Percentiles rank a stretch among this genome's conserved stretches.
Evolutionary conservation across 1,139 yeast genomes (phyloP).

Genomic region (Hanseniaspora gamundiae): DNA sequence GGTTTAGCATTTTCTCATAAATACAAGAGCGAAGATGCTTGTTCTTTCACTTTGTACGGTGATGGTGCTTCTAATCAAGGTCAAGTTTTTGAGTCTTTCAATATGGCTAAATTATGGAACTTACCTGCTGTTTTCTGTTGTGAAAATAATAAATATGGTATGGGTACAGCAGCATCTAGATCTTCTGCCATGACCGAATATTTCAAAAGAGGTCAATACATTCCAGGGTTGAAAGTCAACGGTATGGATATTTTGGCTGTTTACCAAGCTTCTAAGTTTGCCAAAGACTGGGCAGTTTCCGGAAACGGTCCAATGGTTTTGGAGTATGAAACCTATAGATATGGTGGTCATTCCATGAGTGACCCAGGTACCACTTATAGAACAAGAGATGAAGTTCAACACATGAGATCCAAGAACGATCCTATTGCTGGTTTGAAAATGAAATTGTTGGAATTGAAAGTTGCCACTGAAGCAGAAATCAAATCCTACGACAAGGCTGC

Average conservation of each 20-base stretch:
- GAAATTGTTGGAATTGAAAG: conserved; percentile 64
- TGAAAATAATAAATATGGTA: conserved; percentile 98
- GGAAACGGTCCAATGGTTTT: conserved; percentile 95
- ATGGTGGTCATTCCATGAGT: conserved; percentile 99
- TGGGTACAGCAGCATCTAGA: conserved; percentile 97
- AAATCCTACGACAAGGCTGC: conserved; percentile 91
- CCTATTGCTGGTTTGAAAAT: conserved; percentile 95
- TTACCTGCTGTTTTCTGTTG: conserved; percentile 90
- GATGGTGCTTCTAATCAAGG: conserved; percentile 99
- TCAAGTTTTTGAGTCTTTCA: conserved; percentile 92
- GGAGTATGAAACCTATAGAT: conserved; percentile 97
- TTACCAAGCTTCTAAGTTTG: conserved; percentile 92
- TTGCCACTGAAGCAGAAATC: conserved; percentile 90
- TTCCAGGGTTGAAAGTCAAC: conserved; percentile 94
- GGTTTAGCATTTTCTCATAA: conserved; percentile 97
- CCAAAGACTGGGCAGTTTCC: conserved; percentile 86
- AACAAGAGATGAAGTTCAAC: conserved; percentile 98
- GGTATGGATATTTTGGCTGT: conserved; percentile 97
- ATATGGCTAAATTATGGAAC: conserved; percentile 99
- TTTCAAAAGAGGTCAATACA: conserved; percentile 98
- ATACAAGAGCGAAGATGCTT: conserved; percentile 70
- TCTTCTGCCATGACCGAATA: conserved; percentile 94
- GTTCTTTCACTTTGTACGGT: conserved; percentile 86
- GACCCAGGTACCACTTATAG: conserved; percentile 99
- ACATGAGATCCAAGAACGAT: conserved; percentile 97